Evolutionary conservation across 257 asterid genomes (phyloP).

Genomic region (Rubia yunnanensis): DNA sequence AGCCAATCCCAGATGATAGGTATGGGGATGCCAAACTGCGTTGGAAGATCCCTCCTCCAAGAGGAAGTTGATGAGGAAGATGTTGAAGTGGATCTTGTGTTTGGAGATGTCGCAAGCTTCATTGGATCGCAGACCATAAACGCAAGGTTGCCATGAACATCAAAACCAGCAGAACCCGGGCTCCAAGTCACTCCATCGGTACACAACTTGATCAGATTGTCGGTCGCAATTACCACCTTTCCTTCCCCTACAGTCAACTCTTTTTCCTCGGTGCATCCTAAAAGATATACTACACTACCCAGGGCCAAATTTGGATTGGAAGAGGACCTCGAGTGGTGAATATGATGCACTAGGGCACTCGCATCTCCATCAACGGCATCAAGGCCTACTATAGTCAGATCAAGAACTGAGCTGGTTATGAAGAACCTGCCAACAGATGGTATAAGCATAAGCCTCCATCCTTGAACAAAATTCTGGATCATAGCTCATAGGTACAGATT

Average conservation of each 20-base stretch:
- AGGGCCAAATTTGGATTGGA: constrained; percentile 74
- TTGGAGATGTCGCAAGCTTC: constrained; percentile 95
- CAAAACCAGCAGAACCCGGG: constrained; percentile 97
- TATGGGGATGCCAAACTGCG: constrained; percentile 92
- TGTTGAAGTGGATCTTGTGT: constrained; percentile 63
- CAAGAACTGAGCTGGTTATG: constrained; percentile 90
- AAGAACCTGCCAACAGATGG: constrained; percentile 59
- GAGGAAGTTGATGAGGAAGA: constrained; percentile 83
- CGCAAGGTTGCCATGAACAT: constrained; percentile 81
- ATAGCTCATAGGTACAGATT: neutral
- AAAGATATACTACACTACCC: constrained; percentile 68
- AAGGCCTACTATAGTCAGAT: constrained; percentile 91
- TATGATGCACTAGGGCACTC: constrained; percentile 45
- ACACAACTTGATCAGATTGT: constrained; percentile 81
- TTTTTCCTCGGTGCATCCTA: constrained; percentile 62
- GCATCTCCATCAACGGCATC: constrained; percentile 79
- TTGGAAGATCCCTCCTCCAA: constrained; percentile 61
- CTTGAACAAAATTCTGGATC: neutral
- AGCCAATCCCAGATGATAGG: constrained; percentile 91
- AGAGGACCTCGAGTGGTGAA: constrained; percentile 66
- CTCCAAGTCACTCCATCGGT: constrained; percentile 82
- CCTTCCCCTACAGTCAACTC: constrained; percentile 89
- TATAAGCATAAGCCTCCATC: neutral
- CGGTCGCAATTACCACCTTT: constrained; percentile 90
- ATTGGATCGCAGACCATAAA: constrained; percentile 99